Conservation (phyloP, 148 eudicot species). For the Mesembryanthemum crystallinum region DNA sequence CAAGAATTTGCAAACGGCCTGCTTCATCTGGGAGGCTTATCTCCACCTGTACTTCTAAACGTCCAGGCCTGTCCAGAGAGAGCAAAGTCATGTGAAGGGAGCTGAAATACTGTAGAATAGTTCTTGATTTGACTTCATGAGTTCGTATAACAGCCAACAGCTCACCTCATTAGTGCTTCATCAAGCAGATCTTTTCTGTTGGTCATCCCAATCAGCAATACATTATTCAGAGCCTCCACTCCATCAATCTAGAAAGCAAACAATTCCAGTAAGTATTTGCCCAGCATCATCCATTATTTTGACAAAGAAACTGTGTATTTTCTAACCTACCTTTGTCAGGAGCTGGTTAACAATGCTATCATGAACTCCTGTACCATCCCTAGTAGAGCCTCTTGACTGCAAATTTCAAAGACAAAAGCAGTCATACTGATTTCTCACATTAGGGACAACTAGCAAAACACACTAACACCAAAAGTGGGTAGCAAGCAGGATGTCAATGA, state of each 20-base stretch:
- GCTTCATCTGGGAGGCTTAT: constrained; percentile 96
- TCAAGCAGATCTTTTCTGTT: constrained; percentile 98
- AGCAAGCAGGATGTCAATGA: neutral
- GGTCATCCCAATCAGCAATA: constrained; percentile 96
- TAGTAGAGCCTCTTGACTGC: constrained; percentile 98
- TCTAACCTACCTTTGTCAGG: constrained; percentile 71
- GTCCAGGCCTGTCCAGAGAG: constrained; percentile 77
- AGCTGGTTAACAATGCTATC: constrained; percentile 98
- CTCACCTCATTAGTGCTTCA: constrained; percentile 94
- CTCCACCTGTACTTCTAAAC: constrained; percentile 98
- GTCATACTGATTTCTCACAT: neutral
- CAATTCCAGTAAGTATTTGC: constrained; percentile 2
- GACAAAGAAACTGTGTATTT: neutral
- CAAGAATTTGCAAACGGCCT: constrained; percentile 94
- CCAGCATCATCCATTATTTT: neutral
- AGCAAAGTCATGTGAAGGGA: neutral
- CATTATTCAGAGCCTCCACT: constrained; percentile 96
- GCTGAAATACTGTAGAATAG: neutral
- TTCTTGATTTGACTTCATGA: constrained; percentile 2
- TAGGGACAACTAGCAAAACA: neutral
- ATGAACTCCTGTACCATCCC: constrained; percentile 99
- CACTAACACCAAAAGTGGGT: neutral
- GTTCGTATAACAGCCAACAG: constrained; percentile 1
- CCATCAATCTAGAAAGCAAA: constrained; percentile 75
- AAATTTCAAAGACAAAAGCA: constrained; percentile 15